Conservation (phyloP, 108 stramenopile genomes). For the Chaetoceros tenuissimus region DNA sequence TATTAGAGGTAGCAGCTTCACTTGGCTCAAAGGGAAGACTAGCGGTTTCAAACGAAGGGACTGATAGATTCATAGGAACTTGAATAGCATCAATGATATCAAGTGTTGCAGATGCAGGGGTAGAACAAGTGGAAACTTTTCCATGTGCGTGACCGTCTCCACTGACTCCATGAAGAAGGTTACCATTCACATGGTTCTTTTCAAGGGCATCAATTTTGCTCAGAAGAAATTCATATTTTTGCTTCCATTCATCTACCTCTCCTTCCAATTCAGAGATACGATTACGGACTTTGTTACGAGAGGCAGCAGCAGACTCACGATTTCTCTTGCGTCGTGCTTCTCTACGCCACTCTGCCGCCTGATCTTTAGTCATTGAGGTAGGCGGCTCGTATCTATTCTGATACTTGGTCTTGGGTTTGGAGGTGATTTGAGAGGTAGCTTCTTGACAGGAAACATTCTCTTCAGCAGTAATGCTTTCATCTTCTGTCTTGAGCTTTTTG, state of each 20-base stretch:
- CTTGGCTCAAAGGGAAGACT: too few species aligned
- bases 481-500: neutral
- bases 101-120: too few species aligned
- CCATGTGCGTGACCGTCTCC: too few species aligned
- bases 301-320: constrained; percentile 72
- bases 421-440: neutral
- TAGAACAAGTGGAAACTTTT: too few species aligned
- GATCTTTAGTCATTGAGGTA: constrained; percentile 75
- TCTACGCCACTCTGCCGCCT: constrained; percentile 63
- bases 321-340: constrained; percentile 84
- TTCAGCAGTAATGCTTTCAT: neutral
- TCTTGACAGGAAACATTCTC: neutral
- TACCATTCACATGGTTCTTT: too few species aligned
- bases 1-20: too few species aligned
- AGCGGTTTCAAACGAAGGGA: too few species aligned
- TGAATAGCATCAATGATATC: too few species aligned
- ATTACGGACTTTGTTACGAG: constrained; percentile 68
- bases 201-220: constrained; percentile 41
- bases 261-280: constrained; percentile 67
- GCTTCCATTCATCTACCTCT: constrained; percentile 58
- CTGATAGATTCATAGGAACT: too few species aligned
- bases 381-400: constrained; percentile 83
- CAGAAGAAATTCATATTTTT: constrained; percentile 49
- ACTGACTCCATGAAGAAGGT: too few species aligned
- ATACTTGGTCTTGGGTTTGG: constrained; percentile 18